Evolutionary conservation across 169 alveolate genomes (phyloP), one percentile per base, ranked within the genome.

Genomic region (Plasmodium malariae): DNA sequence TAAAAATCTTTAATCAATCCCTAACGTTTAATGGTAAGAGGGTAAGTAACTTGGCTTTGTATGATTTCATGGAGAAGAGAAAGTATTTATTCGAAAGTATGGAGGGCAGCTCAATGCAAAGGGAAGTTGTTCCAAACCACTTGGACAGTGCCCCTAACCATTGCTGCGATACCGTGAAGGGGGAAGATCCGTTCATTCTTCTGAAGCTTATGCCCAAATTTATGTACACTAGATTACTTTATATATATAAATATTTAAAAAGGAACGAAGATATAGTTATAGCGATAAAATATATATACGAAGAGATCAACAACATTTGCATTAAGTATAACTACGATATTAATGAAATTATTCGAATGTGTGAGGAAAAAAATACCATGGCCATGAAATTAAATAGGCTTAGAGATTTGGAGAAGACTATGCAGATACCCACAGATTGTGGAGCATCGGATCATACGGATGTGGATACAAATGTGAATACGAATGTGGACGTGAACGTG

Each of bases 131-230:
- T n/a, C n/a, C n/a, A n/a, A n/a, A n/a, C n/a, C n/a, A n/a, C n/a
- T n/a, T n/a, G n/a, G n/a, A n/a, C n/a, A n/a, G n/a, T n/a, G n/a
- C n/a, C n/a, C n/a, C n/a, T n/a, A n/a, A n/a, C n/a, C n/a, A n/a
- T n/a, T n/a, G n/a, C n/a, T n/a, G n/a, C n/a, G n/a, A n/a, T n/a
- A n/a, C n/a, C n/a, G n/a, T n/a, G 17, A 19, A 19, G 11, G 19
- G 3, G 1, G 40, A 28, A 4, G 89, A 78, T 30, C 49, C 60
- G 4, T 83, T 83, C 49, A 83, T 83, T 26, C 43, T 83, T 19
- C 49, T 67, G 3, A 83, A 83, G 1, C 43, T 83, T 1, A 83
- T 83, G 0, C 91, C 91, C 6, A 83, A 83, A 19, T 83, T 83
- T 28, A 9, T 83, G 2, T 83, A 83, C 24, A 36, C 85, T 0